phyloP scores from a whole-genome alignment of 768 basidiomycete species.

The Pseudohyphozyma bogoriensis region DNA sequence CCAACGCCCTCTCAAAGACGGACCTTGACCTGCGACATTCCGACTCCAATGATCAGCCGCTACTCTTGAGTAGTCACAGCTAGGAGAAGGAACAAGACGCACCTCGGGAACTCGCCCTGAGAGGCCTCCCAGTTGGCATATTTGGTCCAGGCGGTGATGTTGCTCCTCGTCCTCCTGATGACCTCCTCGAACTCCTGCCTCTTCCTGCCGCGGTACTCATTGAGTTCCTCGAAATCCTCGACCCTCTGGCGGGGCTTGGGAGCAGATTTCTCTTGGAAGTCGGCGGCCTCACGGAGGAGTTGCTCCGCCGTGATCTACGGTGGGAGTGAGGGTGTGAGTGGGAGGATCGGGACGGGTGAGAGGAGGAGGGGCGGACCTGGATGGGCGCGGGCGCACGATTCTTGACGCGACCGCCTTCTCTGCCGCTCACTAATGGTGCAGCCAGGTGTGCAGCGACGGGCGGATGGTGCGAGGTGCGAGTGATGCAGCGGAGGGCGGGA shows the following conservation, averaged over 20 bases:
- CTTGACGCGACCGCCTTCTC: constrained; percentile 50
- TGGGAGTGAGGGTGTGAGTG: background rate
- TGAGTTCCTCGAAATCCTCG: constrained; percentile 79
- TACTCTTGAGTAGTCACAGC: no score
- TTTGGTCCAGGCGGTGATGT: constrained; percentile 44
- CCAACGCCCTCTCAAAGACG: constrained; percentile 90
- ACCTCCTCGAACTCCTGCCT: constrained; percentile 82
- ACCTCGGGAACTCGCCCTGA: constrained; percentile 87
- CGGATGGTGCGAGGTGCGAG: no score
- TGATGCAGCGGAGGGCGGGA: no score
- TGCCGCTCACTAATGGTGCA: no score
- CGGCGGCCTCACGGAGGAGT: constrained; percentile 94
- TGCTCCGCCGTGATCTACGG: constrained; percentile 93
- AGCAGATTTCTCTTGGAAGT: constrained; percentile 84
- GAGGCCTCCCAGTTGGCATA: constrained; percentile 64
- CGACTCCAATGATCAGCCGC: background rate
- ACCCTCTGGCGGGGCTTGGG: constrained; percentile 89
- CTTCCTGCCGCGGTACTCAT: constrained; percentile 73
- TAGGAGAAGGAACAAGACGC: background rate
- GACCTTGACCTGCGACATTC: constrained; percentile 55
- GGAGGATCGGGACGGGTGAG: constrained; percentile 17
- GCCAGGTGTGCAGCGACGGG: no score
- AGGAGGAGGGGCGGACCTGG: constrained; percentile 49
- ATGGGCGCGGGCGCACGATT: constrained; percentile 91
- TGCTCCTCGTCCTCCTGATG: constrained; percentile 41